Evolutionary conservation across 768 basidiomycete species (phyloP).

Genomic region (Hortiboletus campestris): DNA sequence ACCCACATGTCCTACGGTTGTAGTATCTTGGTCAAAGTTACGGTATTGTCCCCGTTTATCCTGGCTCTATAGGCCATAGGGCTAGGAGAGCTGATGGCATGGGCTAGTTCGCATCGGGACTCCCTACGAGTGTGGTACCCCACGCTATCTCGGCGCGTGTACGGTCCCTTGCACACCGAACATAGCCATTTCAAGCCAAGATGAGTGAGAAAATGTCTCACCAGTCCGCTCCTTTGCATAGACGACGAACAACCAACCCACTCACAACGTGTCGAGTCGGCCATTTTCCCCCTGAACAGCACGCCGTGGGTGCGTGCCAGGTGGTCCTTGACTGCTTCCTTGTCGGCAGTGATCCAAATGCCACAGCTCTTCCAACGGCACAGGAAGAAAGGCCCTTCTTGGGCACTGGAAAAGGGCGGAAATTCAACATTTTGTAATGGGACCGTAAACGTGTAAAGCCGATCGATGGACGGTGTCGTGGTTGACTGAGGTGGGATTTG

Average conservation of each 20-base stretch:
- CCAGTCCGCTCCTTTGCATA: slow-evolving; percentile 4
- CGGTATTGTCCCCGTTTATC: slow-evolving; percentile 1
- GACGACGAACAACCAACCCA: slow-evolving; percentile 15
- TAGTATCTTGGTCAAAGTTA: slow-evolving; percentile 21
- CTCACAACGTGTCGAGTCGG: background rate
- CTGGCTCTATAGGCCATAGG: slow-evolving; percentile 6
- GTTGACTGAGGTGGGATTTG: background rate
- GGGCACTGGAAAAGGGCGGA: background rate
- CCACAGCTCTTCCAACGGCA: slow-evolving; percentile 18
- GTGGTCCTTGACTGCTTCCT: slow-evolving; percentile 14
- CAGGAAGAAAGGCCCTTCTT: slow-evolving; percentile 11
- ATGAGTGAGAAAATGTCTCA: slow-evolving; percentile 19
- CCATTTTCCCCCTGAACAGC: background rate
- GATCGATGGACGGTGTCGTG: background rate
- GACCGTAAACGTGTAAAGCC: background rate
- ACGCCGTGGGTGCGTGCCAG: slow-evolving; percentile 11
- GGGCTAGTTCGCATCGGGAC: background rate
- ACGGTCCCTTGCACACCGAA: slow-evolving; percentile 12
- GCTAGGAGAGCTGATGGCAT: slow-evolving; percentile 15
- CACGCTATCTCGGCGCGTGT: slow-evolving; percentile 20
- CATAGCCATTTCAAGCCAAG: slow-evolving; percentile 17
- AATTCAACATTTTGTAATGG: slow-evolving; percentile 6
- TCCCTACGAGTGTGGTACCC: slow-evolving; percentile 1
- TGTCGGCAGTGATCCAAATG: slow-evolving; percentile 19
- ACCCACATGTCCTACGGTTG: background rate